Conservation (phyloP, 371 early-diverging fungal species). For the Mucor circinelloides region DNA sequence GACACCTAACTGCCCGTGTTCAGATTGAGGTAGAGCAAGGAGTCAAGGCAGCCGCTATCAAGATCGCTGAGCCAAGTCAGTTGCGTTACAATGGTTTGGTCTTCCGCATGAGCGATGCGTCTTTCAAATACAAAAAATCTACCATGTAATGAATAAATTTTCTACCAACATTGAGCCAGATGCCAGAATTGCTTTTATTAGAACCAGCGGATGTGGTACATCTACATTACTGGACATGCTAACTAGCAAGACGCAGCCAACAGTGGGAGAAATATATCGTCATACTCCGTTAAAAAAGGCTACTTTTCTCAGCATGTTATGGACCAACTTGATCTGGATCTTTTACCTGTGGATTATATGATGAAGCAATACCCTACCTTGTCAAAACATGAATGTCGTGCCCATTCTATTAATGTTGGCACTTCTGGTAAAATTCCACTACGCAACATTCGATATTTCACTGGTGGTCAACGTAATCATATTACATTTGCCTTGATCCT, state of each 20-base stretch:
- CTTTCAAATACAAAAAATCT: conserved; percentile 55
- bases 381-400: conserved; percentile 63
- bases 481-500: conserved; percentile 72
- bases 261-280: conserved; percentile 58
- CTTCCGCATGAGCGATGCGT: conserved; percentile 64
- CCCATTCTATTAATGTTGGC: conserved; percentile 70
- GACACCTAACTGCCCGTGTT: conserved; percentile 43
- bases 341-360: conserved; percentile 51
- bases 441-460: conserved; percentile 53
- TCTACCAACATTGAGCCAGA: conserved; percentile 64
- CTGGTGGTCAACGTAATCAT: conserved; percentile 81
- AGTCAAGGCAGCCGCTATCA: conserved; percentile 52
- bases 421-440: conserved; percentile 60
- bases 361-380: conserved; percentile 46
- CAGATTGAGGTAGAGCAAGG: conserved; percentile 63
- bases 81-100: conserved; percentile 67
- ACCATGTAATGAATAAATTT: conserved; percentile 32
- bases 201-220: conserved; percentile 84
- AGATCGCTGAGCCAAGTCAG: conserved; percentile 59
- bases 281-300: conserved; percentile 63
- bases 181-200: conserved; percentile 71
- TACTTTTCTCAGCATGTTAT: conserved; percentile 86
- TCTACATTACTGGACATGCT: conserved; percentile 81
- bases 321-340: conserved; percentile 58
- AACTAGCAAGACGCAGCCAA: conserved; percentile 57